Evolutionary conservation across 768 basidiomycete species (phyloP), one percentile per base, ranked within the genome.

Genomic region (Macrocybe gigantea): DNA sequence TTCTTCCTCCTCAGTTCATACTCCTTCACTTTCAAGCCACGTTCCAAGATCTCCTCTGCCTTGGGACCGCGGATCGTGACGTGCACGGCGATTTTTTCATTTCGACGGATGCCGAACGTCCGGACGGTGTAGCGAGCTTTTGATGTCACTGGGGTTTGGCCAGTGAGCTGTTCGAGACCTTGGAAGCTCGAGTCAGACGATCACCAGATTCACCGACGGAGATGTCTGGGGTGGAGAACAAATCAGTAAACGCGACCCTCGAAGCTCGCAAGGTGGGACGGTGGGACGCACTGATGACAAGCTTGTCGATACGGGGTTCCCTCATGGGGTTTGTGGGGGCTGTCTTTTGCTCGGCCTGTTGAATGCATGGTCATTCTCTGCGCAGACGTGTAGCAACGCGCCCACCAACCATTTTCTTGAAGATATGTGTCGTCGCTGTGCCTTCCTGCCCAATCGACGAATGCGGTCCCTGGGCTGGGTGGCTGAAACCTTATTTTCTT

Each of bases 91-190:
- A 98, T 99, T 82, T 99, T 99, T 76, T 99, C 95, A 79, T 99
- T 99, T 75, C 96, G 90, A 68, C 96, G 89, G 80, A 99, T 99
- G 64, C 91, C 88, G 77, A 99, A 99, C 42, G 89, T 88, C 59
- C 95, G 93, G 71, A 98, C 93, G 64, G 96, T 98, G 87, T 95
- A 98, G 58, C 96, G 91, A 53, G 95, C 96, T 81, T 98, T 99
- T 67, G 94, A 97, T 59, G 94, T 96, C 60, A 99, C 95, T 64
- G 95, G 95, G 41, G 95, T 91, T 79, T 99, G 95, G 60, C 95
- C 95, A 60, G 95, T 99, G 54, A 99, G 86, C 73, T 99, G 95
- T 74, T 99, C 95, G 61, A 99, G 60, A 98, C 95, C 75, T 99
- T 99, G 67, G 95, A 94, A 44, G 95, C 95, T 75, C 95, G 89